Conservation (phyloP, 2,329 filamentous ascomycete genomes). For the Tolypocladium capitatum region DNA sequence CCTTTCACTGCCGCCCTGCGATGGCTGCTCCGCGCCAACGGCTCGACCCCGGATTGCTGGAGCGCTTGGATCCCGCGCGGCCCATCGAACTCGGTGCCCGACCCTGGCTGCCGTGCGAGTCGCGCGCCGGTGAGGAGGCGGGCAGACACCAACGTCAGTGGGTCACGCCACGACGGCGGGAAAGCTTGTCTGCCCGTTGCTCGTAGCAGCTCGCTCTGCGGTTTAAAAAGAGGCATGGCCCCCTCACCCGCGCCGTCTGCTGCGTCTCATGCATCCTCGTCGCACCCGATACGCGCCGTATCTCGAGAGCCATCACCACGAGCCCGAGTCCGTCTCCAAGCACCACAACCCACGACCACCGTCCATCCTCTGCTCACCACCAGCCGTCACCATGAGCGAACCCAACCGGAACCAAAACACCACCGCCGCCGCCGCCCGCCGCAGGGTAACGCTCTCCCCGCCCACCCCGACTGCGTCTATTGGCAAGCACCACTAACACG, state of each 20-base stretch:
- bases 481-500: neutral
- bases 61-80: too few species aligned
- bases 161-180: too few species aligned
- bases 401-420: conserved; percentile 10
- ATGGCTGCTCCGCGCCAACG: neutral
- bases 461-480: neutral
- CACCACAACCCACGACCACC: neutral
- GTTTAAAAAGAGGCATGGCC: neutral
- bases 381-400: conserved; percentile 15
- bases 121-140: too few species aligned
- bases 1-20: neutral
- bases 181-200: too few species aligned
- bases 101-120: too few species aligned
- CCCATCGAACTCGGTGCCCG: too few species aligned
- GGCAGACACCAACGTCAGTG: too few species aligned
- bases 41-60: neutral
- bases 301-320: neutral
- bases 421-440: conserved; percentile 11
- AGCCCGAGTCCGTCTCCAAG: neutral
- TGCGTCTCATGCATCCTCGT: neutral
- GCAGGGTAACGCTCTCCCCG: conserved; percentile 12
- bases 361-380: too few species aligned
- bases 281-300: too few species aligned
- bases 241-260: neutral
- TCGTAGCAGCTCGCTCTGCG: too few species aligned